Evolutionary conservation across 164 flowering plant species (phyloP).

Genomic region (Kingdonia uniflora): DNA sequence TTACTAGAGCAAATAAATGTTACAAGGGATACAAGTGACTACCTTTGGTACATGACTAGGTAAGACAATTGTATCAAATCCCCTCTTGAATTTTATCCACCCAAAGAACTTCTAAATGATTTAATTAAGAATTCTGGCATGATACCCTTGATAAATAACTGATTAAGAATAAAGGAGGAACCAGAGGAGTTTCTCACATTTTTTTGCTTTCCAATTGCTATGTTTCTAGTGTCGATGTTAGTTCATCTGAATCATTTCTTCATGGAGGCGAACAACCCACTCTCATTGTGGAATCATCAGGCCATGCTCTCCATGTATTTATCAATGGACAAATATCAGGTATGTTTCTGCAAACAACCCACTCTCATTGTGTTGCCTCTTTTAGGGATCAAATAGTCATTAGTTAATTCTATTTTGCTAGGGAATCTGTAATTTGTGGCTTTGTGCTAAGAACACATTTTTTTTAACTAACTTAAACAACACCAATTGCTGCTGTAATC

Average conservation of each 20-base stretch:
- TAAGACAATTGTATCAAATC: constrained; percentile 17
- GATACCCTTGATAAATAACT: neutral
- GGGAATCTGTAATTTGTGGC: too few species aligned
- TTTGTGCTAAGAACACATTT: neutral
- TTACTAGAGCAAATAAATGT: constrained; percentile 84
- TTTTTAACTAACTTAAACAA: neutral
- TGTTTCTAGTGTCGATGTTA: constrained; percentile 51
- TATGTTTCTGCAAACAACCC: constrained; percentile 9
- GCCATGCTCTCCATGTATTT: constrained; percentile 81
- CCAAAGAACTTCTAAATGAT: neutral
- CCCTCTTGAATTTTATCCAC: too few species aligned
- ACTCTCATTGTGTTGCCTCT: neutral
- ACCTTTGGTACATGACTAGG: constrained; percentile 95
- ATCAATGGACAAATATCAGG: constrained; percentile 77
- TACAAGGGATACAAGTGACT: constrained; percentile 83
- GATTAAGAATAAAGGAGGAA: neutral
- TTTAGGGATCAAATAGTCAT: neutral
- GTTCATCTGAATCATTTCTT: constrained; percentile 62
- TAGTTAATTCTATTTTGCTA: neutral
- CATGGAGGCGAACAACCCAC: constrained; percentile 52
- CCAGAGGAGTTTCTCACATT: neutral
- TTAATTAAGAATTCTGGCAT: neutral
- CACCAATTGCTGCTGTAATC: neutral
- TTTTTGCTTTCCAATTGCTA: neutral
- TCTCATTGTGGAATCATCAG: constrained; percentile 62